Conservation (phyloP, 352 stramenopile genomes). For the Blastocystis sp. region DNA sequence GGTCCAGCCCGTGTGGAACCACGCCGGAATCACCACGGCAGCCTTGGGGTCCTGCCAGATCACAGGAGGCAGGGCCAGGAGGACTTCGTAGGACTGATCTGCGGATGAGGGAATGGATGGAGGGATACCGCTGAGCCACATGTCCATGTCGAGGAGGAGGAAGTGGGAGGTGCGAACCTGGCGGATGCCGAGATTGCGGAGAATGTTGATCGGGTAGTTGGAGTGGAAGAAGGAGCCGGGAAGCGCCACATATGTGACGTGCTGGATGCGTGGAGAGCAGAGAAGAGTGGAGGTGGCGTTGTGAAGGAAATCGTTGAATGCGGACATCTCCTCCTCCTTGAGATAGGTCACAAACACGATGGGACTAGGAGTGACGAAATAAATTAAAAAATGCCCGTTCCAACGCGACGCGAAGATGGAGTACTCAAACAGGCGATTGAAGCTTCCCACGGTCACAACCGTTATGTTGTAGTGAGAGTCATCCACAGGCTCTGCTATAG, state of each 20-base stretch:
- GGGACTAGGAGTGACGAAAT: conserved; percentile 8
- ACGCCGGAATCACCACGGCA: conserved; percentile 51
- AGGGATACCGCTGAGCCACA: conserved; percentile 15
- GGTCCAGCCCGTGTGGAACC: conserved; percentile 37
- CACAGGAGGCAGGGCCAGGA: background rate
- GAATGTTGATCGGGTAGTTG: conserved; percentile 68
- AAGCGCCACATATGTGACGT: background rate
- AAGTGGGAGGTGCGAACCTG: conserved; percentile 29
- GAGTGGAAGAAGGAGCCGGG: conserved; percentile 16
- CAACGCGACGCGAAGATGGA: conserved; percentile 17
- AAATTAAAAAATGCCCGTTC: background rate
- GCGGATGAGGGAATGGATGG: background rate
- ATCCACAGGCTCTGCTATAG: background rate
- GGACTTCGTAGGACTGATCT: conserved; percentile 31
- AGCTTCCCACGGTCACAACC: conserved; percentile 17
- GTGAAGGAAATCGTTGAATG: background rate
- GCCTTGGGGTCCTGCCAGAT: background rate
- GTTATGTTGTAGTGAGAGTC: conserved; percentile 13
- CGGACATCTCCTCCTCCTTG: conserved; percentile 16
- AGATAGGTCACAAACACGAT: conserved; percentile 59
- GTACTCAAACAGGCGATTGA: background rate
- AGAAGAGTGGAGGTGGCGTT: background rate
- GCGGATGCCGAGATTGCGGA: conserved; percentile 43
- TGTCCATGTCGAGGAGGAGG: conserved; percentile 53
- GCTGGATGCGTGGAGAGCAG: background rate